Evolutionary conservation across 2,329 filamentous ascomycete genomes (phyloP), one percentile per base, ranked within the genome.

Genomic region (Aureobasidium namibiae): DNA sequence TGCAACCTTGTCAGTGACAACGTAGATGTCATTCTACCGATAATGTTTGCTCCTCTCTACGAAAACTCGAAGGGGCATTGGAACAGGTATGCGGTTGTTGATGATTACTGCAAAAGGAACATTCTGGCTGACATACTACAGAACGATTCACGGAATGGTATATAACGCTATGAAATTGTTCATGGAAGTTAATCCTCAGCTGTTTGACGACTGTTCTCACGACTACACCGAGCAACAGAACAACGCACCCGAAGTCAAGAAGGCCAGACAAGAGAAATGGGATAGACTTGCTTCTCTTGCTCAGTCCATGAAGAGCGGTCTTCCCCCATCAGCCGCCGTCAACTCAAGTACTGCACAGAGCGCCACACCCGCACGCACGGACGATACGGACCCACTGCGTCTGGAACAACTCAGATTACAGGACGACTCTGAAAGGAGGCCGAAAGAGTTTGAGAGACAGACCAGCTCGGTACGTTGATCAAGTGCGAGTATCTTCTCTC

Each of bases 101-200:
- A 31, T n/a, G n/a, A n/a, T n/a, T n/a, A n/a, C n/a, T n/a, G n/a
- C n/a, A n/a, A n/a, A n/a, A n/a, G n/a, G n/a, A n/a, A n/a, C n/a
- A 33, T 24, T 33, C 9, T 11, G 24, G 33, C 65, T 62, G 57
- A 64, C 44, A 18, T 4, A 10, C 6, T 9, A 57, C 64, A 97
- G 94, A 69, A 99, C 94, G 8, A 99, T 99, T 66, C 94, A 99
- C 70, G 94, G 94, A 72, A 97, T 99, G 92, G 94, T 99, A 11
- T 97, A 97, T 74, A 99, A 97, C 69, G 94, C 94, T 60, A 97
- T 99, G 94, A 99, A 99, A 74, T 83, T 99, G 38, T 99, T 99
- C 75, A 99, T 99, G 94, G 94, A 99, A 73, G 96, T 99, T 69
- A 97, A 97, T 73, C 94, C 94, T 10, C 92, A 96, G 73, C 83